A percentile compares a stretch with the other conserved stretches of the same genome.
These are phyloP conservation scores for Myriosclerotinia curreyana DNA, from an alignment of 2,329 filamentous ascomycete species.

Conservation along the genomic window DNA sequence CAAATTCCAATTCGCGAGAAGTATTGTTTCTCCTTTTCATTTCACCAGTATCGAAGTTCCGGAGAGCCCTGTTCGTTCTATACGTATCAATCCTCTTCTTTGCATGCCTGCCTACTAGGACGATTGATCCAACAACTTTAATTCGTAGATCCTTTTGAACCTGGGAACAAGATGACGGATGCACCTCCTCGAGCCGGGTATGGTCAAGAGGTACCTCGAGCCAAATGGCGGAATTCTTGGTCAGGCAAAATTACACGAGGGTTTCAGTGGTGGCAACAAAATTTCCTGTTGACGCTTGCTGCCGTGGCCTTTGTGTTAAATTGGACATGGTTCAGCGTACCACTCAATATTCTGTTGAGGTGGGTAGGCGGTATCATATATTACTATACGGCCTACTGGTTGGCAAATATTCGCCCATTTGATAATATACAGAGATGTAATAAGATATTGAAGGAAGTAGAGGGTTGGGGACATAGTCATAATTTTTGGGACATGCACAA, in stretches of 20 bases:
- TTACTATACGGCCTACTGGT: slow-evolving; percentile 15
- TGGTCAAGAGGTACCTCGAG: too few species aligned
- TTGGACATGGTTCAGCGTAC: neutral
- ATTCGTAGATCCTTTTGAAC: neutral
- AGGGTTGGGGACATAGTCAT: neutral
- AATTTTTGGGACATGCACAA: slow-evolving; percentile 11
- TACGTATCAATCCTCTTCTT: neutral
- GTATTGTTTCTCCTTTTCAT: neutral
- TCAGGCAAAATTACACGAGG: neutral
- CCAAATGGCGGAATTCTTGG: neutral
- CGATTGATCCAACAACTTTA: neutral
- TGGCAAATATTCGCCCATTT: neutral
- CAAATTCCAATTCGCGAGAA: too few species aligned
- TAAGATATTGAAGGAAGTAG: neutral
- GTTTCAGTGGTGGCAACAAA: neutral
- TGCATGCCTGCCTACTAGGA: neutral
- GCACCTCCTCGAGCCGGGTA: too few species aligned
- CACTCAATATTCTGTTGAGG: neutral
- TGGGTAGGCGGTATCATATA: slow-evolving; percentile 12
- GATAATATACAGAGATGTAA: neutral
- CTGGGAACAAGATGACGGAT: neutral
- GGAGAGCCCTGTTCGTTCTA: too few species aligned
- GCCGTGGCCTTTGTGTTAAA: too few species aligned
- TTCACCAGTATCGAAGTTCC: neutral
- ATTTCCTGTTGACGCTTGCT: neutral